Evolutionary conservation across 179 eudicot genomes (phyloP).

Genomic region (Pouteria campechiana): DNA sequence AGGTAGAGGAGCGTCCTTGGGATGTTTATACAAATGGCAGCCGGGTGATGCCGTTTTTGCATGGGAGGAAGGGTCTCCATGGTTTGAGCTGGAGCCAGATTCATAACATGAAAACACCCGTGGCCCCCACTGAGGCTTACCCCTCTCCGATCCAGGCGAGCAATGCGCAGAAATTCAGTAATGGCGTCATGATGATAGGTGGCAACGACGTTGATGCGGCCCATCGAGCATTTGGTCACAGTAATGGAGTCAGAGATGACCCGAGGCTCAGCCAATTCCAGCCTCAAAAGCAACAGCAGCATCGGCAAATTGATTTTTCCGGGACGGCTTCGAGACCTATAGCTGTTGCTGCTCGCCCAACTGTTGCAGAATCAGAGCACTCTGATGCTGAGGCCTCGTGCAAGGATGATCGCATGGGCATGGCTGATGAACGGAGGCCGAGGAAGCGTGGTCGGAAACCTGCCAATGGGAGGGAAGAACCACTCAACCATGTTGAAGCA

Average conservation of each 20-base stretch:
- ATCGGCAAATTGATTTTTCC: slow-evolving; percentile 73
- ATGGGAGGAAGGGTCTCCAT: slow-evolving; percentile 30
- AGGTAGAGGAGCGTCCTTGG: slow-evolving; percentile 44
- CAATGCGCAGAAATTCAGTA: slow-evolving; percentile 23
- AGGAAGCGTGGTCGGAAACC: slow-evolving; percentile 86
- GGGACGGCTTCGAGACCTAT: slow-evolving; percentile 59
- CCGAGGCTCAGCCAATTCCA: slow-evolving; percentile 27
- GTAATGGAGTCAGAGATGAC: slow-evolving; percentile 40
- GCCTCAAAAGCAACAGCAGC: slow-evolving; percentile 37
- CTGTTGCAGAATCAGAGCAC: slow-evolving; percentile 41
- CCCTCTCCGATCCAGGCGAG: slow-evolving; percentile 20
- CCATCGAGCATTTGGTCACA: too few species aligned
- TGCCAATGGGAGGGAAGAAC: slow-evolving; percentile 81
- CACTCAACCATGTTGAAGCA: slow-evolving; percentile 94
- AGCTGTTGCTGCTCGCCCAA: slow-evolving; percentile 20
- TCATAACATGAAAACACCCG: slow-evolving; percentile 29
- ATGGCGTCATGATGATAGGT: too few species aligned
- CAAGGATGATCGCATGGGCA: slow-evolving; percentile 26
- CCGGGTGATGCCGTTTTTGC: slow-evolving; percentile 23
- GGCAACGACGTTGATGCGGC: too few species aligned
- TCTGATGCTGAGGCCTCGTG: slow-evolving; percentile 46
- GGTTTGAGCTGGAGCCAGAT: slow-evolving; percentile 30
- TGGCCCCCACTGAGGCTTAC: slow-evolving; percentile 18
- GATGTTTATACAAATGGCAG: slow-evolving; percentile 33
- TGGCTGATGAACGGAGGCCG: slow-evolving; percentile 44